Percentiles rank a stretch among this genome's conserved stretches.
Conservation (phyloP, 2,329 filamentous ascomycete genomes). For the Botrytis squamosa region DNA sequence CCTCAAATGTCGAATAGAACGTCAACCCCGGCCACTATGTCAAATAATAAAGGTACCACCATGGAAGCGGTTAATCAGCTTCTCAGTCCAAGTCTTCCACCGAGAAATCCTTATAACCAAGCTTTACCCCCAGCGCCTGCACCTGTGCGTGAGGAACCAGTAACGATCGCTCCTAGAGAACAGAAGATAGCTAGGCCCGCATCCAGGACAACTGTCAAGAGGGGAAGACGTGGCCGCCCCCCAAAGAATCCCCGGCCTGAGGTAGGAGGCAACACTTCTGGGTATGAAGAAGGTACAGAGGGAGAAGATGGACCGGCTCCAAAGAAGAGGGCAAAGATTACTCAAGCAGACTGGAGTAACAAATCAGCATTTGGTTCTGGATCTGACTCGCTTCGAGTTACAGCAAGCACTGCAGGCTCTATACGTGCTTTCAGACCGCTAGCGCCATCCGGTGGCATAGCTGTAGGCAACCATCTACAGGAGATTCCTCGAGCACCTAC, state of each 20-base stretch:
- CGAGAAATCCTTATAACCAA: conserved; percentile 26
- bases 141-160: conserved; percentile 25
- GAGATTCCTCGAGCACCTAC: conserved; percentile 76
- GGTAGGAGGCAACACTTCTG: conserved; percentile 63
- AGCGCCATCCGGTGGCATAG: conserved; percentile 48
- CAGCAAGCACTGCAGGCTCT: conserved; percentile 85
- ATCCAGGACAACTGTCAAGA: conserved; percentile 35
- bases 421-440: conserved; percentile 80
- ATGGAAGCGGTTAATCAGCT: conserved; percentile 45
- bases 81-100: conserved; percentile 35
- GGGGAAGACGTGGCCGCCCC: conserved; percentile 30
- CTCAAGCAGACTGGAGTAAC: conserved; percentile 69
- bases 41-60: conserved; percentile 31
- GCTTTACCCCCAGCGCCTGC: conserved; percentile 24
- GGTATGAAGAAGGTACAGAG: conserved; percentile 63
- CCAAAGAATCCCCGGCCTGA: conserved; percentile 38
- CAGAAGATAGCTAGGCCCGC: conserved; percentile 35
- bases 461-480: conserved; percentile 58
- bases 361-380: conserved; percentile 70
- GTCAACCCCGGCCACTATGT: conserved; percentile 22
- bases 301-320: conserved; percentile 41
- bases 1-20: conserved; percentile 40
- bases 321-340: conserved; percentile 79
- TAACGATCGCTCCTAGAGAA: conserved; percentile 21
- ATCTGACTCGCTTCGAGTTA: conserved; percentile 80